Evolutionary conservation across 345 rosid species (phyloP).

Genomic region (Cardamine occulta): DNA sequence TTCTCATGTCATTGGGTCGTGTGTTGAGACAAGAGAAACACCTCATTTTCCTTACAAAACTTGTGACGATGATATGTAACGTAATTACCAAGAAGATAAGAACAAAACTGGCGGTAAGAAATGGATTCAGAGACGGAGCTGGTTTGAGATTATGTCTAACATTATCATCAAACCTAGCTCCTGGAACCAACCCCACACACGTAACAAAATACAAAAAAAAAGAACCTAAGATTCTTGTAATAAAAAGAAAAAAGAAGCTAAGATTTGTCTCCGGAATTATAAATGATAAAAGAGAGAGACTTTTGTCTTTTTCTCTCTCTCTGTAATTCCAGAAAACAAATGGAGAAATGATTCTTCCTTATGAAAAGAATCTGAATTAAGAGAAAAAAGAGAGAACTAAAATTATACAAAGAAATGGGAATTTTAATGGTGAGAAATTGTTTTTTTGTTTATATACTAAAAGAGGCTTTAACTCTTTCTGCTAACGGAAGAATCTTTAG

Average conservation of each 20-base stretch:
- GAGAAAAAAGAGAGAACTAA: neutral
- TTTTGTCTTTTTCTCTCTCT: conserved; percentile 18
- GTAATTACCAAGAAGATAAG: neutral
- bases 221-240: neutral
- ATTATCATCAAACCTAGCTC: conserved; percentile 41
- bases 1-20: conserved; percentile 53
- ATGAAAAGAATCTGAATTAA: neutral
- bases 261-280: conserved; percentile 25
- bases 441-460: conserved; percentile 15
- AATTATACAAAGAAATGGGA: conserved; percentile 13
- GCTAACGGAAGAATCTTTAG: conserved; percentile 6
- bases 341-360: neutral
- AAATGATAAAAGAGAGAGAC: conserved; percentile 9
- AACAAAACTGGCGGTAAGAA: neutral
- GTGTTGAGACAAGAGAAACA: conserved; percentile 78
- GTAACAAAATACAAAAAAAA: conserved; percentile 2
- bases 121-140: conserved; percentile 40
- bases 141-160: conserved; percentile 37
- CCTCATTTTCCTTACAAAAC: conserved; percentile 46
- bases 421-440: conserved; percentile 9
- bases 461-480: neutral
- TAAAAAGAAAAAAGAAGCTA: neutral
- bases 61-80: neutral
- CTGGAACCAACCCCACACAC: neutral
- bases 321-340: conserved; percentile 27